A percentile compares a stretch with the other conserved stretches of the same genome.
These are phyloP conservation scores for Verticillium zaregamsianum DNA, from an alignment of 2,329 filamentous ascomycete species.

Conservation along the genomic window DNA sequence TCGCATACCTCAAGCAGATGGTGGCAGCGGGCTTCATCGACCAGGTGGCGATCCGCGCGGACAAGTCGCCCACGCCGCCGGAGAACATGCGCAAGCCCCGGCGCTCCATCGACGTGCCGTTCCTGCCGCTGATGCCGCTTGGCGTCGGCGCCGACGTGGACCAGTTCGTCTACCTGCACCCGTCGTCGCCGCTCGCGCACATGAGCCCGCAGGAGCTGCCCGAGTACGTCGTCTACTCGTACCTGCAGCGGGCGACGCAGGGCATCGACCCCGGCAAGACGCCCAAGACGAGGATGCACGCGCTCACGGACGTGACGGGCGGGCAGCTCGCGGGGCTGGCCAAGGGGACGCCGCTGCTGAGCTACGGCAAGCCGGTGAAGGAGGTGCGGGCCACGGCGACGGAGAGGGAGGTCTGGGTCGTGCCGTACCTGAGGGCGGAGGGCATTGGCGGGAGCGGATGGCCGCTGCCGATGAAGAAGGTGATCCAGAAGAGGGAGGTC, in stretches of 20 bases:
- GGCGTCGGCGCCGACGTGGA: constrained; percentile 42
- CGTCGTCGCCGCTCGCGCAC: constrained; percentile 74
- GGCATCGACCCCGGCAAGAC: constrained; percentile 48
- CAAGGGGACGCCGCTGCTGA: constrained; percentile 77
- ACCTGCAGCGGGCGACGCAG: constrained; percentile 67
- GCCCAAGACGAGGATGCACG: constrained; percentile 80
- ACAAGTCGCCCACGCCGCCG: constrained; percentile 72
- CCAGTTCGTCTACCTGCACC: constrained; percentile 80
- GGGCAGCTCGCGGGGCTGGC: constrained; percentile 74
- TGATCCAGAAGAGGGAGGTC: constrained; percentile 70
- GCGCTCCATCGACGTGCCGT: constrained; percentile 89
- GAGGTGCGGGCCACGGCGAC: constrained; percentile 55
- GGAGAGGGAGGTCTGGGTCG: constrained; percentile 74
- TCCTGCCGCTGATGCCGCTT: constrained; percentile 77
- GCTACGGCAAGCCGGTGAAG: constrained; percentile 87
- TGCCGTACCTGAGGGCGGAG: constrained; percentile 71
- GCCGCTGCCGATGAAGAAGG: constrained; percentile 81
- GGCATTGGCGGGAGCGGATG: constrained; percentile 66
- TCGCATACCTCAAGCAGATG: constrained; percentile 84
- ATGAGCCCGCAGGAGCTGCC: constrained; percentile 70
- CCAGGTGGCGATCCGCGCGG: constrained; percentile 86
- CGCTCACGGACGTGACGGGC: constrained; percentile 74
- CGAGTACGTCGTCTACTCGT: constrained; percentile 81
- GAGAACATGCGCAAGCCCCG: constrained; percentile 65
- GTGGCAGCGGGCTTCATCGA: constrained; percentile 90